Evolutionary conservation across 768 basidiomycete species (phyloP).

Genomic region (Collybia nuda): DNA sequence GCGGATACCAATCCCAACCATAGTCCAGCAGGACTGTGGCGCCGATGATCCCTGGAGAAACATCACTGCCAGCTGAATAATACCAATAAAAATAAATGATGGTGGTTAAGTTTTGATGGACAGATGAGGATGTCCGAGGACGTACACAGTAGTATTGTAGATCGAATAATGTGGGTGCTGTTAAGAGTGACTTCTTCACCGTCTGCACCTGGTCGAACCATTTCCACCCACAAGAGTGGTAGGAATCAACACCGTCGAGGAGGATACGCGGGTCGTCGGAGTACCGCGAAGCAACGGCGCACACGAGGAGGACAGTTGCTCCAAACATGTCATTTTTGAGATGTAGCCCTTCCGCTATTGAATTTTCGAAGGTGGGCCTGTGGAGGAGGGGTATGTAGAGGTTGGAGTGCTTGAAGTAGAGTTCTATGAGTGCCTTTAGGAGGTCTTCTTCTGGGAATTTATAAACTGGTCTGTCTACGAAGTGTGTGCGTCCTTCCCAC

Average conservation of each 20-base stretch:
- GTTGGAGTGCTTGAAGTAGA: constrained; percentile 65
- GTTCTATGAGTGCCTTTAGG: constrained; percentile 47
- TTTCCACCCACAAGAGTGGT: constrained; percentile 59
- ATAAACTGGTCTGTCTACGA: constrained; percentile 23
- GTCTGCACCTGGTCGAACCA: constrained; percentile 71
- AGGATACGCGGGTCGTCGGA: constrained; percentile 58
- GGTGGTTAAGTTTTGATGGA: too few relatives aligned
- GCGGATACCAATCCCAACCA: constrained; percentile 71
- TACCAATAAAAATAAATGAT: too few relatives aligned
- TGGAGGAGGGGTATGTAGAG: constrained; percentile 70
- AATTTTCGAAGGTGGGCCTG: constrained; percentile 61
- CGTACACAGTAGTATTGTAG: constrained; percentile 66
- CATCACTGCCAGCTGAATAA: constrained; percentile 52
- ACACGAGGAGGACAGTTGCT: constrained; percentile 63
- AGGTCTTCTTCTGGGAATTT: constrained; percentile 55
- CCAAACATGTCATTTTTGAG: constrained; percentile 51
- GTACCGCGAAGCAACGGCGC: constrained; percentile 64
- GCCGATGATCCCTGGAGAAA: constrained; percentile 58
- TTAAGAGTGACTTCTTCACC: constrained; percentile 60
- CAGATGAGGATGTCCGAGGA: constrained; percentile 6
- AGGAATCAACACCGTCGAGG: constrained; percentile 32
- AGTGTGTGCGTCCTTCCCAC: constrained; percentile 34
- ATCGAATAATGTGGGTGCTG: constrained; percentile 69
- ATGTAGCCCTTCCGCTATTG: constrained; percentile 49
- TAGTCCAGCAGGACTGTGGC: constrained; percentile 67